Percentiles rank a stretch among this genome's conserved stretches.
Conservation (phyloP, 2,329 filamentous ascomycete species). For the Sporothrix brunneoviolacea region DNA sequence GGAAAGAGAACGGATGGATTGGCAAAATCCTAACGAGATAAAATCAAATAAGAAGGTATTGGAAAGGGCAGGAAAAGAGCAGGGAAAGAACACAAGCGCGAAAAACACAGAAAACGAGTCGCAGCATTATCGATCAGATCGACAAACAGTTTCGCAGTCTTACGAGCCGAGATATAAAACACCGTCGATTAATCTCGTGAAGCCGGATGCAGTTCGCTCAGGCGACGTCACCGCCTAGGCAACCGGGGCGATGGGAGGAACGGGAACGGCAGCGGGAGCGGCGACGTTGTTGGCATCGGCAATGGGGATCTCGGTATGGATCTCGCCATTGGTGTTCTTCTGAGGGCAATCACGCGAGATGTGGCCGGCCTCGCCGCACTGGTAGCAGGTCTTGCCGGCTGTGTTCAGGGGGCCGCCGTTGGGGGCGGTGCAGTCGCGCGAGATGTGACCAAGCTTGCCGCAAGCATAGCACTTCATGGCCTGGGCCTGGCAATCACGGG, state of each 20-base stretch:
- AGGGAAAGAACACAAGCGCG: not conserved
- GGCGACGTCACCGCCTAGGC: too few relatives aligned
- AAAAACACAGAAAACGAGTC: not conserved
- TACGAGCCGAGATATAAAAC: too few relatives aligned
- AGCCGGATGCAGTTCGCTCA: too few relatives aligned
- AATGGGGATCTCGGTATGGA: constrained; percentile 38
- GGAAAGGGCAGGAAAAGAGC: not conserved
- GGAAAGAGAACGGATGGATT: not conserved
- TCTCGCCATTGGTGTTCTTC: constrained; percentile 48
- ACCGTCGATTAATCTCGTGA: too few relatives aligned
- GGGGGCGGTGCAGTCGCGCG: constrained; percentile 86
- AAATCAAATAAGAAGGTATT: not conserved
- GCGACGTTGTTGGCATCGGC: constrained; percentile 32
- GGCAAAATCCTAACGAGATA: not conserved
- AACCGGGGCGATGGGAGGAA: constrained; percentile 38
- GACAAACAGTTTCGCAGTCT: too few relatives aligned
- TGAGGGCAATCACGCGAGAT: constrained; percentile 91
- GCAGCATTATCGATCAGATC: not conserved
- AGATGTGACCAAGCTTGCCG: constrained; percentile 92
- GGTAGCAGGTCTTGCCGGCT: constrained; percentile 97
- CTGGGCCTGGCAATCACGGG: constrained; percentile 95
- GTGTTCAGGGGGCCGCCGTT: constrained; percentile 95
- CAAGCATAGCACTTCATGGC: constrained; percentile 98
- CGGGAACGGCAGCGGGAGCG: constrained; percentile 31
- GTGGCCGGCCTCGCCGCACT: constrained; percentile 90